Evolutionary conservation across 1,284 basidiomycete species (phyloP).

Genomic region (Gymnopus androsaceus): DNA sequence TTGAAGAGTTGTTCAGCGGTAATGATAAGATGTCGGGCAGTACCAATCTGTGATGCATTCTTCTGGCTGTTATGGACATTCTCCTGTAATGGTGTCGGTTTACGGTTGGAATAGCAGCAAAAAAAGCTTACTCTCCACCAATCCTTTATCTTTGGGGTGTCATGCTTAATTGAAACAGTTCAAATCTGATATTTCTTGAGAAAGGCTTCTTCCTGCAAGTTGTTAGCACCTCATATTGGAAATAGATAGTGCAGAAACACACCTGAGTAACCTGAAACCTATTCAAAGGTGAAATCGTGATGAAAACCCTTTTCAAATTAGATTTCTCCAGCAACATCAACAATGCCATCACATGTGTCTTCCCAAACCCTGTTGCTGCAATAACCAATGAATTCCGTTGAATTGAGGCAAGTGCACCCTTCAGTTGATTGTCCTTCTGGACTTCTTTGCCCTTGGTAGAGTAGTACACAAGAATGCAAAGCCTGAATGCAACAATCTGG

Average conservation of each 20-base stretch:
- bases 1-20: slow-evolving; percentile 6
- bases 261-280: neutral
- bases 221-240: neutral
- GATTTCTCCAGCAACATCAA: slow-evolving; percentile 23
- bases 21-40: neutral
- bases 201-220: neutral
- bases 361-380: too few relatives aligned
- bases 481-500: too few relatives aligned
- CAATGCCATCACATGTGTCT: slow-evolving; percentile 26
- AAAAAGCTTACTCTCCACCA: neutral
- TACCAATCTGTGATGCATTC: neutral
- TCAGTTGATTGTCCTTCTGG: neutral
- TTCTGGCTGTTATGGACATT: neutral
- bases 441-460: neutral
- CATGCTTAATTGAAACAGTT: neutral
- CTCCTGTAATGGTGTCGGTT: neutral
- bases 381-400: slow-evolving; percentile 21
- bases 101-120: neutral
- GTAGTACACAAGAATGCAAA: neutral
- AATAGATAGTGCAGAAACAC: neutral
- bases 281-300: neutral
- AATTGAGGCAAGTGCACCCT: neutral
- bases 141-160: neutral
- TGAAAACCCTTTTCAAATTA: slow-evolving; percentile 14
- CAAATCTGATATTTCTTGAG: neutral